phyloP scores from a whole-genome alignment of 331 rosid genomes.

The Saraca asoca region DNA sequence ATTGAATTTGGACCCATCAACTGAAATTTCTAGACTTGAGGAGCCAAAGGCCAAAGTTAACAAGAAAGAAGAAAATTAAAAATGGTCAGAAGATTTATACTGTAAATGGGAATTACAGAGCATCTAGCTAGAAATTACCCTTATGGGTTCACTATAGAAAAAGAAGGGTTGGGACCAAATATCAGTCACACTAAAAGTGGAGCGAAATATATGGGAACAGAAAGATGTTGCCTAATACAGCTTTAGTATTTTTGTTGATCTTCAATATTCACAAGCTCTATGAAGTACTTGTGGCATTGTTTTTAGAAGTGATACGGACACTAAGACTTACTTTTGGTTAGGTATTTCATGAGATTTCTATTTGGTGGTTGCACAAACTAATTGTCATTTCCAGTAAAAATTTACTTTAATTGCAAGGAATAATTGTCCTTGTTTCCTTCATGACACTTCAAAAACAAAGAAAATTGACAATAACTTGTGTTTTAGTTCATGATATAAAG shows the following conservation, averaged over 20 bases:
- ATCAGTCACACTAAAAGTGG: constrained; percentile 36
- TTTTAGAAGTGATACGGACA: constrained; percentile 33
- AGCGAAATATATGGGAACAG: constrained; percentile 13
- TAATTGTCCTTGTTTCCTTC: neutral
- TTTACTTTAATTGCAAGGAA: constrained; percentile 10
- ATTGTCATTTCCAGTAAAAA: constrained; percentile 17
- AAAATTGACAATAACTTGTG: neutral
- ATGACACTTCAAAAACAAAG: neutral
- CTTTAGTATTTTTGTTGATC: constrained; percentile 40
- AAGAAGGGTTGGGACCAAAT: constrained; percentile 44
- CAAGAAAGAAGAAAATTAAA: no score
- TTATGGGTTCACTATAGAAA: constrained; percentile 47
- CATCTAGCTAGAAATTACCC: constrained; percentile 41
- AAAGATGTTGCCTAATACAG: constrained; percentile 42
- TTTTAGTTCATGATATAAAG: neutral
- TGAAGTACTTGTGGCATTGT: constrained; percentile 25
- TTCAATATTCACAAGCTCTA: constrained; percentile 40
- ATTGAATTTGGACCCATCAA: constrained; percentile 45
- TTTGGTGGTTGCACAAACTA: constrained; percentile 16
- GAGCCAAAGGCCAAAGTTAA: constrained; percentile 30
- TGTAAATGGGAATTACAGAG: constrained; percentile 39
- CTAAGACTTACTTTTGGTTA: constrained; percentile 35
- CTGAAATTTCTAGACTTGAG: constrained; percentile 29
- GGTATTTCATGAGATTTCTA: constrained; percentile 34
- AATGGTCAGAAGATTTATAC: constrained; percentile 32